These are phyloP conservation scores for Solanum hybrid DNA, from an alignment of 305 asterid genomes.

Conservation along the genomic window DNA sequence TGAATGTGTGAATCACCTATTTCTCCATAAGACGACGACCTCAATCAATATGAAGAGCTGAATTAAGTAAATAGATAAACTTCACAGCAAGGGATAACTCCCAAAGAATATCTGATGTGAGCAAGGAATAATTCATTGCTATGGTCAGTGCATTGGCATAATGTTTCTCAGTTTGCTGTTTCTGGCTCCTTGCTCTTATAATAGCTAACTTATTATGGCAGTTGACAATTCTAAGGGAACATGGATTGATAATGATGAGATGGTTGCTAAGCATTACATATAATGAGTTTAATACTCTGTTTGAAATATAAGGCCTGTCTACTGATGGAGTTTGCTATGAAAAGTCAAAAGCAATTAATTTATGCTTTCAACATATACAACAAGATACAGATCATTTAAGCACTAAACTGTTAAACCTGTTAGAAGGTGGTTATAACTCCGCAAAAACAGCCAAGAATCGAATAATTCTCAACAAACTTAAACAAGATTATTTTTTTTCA, in stretches of 20 bases:
- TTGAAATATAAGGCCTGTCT: neutral
- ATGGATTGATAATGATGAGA: neutral
- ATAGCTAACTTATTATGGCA: neutral
- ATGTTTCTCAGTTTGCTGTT: neutral
- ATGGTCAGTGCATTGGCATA: neutral
- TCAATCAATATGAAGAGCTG: neutral
- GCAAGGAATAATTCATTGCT: neutral
- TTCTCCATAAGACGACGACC: neutral
- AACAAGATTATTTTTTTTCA: neutral
- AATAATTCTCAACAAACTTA: neutral
- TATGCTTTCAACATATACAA: neutral
- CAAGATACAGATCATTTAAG: neutral
- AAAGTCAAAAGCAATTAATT: neutral
- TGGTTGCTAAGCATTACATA: neutral
- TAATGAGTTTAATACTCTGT: neutral
- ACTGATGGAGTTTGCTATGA: neutral
- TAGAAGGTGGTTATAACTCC: neutral
- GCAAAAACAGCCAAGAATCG: neutral
- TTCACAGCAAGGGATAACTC: neutral
- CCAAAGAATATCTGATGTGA: neutral
- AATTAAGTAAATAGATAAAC: neutral
- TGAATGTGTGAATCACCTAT: neutral
- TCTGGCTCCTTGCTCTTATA: neutral
- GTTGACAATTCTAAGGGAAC: neutral
- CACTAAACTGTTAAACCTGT: neutral